Evolutionary conservation across 1,139 yeast genomes (phyloP).

Genomic region (Saccharomyces hybrid): DNA sequence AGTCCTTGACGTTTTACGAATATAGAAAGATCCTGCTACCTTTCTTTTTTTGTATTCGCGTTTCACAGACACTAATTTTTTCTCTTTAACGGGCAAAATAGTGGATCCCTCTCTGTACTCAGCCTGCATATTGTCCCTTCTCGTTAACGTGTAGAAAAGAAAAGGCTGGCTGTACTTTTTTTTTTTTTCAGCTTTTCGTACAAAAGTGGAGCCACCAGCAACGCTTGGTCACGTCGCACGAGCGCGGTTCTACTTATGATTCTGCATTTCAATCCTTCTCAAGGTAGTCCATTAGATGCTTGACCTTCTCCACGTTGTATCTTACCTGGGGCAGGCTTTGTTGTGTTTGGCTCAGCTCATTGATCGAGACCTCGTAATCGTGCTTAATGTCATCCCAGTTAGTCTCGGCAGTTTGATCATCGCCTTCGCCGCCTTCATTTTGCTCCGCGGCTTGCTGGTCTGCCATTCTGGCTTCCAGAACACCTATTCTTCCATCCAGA

Average conservation of each 20-base stretch:
- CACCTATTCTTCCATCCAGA: constrained; percentile 20
- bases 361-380: background rate
- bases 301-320: constrained; percentile 11
- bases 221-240: background rate
- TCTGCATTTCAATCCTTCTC: constrained; percentile 11
- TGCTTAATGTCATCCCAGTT: constrained; percentile 2
- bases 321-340: constrained; percentile 12
- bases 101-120: background rate
- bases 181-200: background rate
- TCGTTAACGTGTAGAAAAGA: background rate
- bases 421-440: constrained; percentile 6
- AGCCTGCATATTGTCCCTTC: background rate
- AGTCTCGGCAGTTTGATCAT: constrained; percentile 12
- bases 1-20: background rate
- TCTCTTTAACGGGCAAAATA: background rate
- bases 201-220: background rate
- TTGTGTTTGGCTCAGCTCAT: constrained; percentile 9
- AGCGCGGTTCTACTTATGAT: background rate
- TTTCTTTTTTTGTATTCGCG: constrained; percentile 1
- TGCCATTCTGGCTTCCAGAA: constrained; percentile 6
- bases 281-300: constrained; percentile 14
- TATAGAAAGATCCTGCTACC: background rate
- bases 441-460: constrained; percentile 7
- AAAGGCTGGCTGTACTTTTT: background rate
- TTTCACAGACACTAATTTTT: constrained; percentile 1